Percentiles rank a stretch among this genome's conserved stretches.
These are phyloP conservation scores for Verticillium klebahnii DNA, from an alignment of 2,329 filamentous ascomycete species.

Conservation along the genomic window DNA sequence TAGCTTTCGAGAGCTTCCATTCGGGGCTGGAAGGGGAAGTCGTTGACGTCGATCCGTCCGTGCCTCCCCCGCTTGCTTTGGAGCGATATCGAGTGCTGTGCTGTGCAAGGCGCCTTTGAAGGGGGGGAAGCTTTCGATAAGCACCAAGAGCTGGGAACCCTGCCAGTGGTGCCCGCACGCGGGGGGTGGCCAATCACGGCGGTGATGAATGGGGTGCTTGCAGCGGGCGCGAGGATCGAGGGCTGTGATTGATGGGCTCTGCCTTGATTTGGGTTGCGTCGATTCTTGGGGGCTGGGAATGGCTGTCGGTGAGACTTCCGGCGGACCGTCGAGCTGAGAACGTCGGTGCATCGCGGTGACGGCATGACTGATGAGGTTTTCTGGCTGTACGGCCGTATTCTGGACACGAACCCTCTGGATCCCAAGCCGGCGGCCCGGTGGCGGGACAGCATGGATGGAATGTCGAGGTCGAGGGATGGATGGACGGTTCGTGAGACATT, in stretches of 20 bases:
- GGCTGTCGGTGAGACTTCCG: not conserved
- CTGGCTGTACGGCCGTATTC: no score
- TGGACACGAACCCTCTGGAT: not conserved
- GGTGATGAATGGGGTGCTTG: not conserved
- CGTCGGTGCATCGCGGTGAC: not conserved
- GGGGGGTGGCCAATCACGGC: not conserved
- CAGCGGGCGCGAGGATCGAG: not conserved
- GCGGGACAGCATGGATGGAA: not conserved
- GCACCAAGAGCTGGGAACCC: not conserved
- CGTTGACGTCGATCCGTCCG: not conserved
- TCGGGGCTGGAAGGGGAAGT: not conserved
- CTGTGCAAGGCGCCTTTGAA: not conserved
- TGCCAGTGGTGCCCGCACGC: not conserved
- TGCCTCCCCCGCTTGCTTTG: not conserved
- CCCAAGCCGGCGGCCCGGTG: not conserved
- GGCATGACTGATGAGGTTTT: not conserved
- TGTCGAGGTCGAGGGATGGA: not conserved
- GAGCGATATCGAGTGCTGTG: not conserved
- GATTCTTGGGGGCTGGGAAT: not conserved
- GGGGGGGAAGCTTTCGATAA: not conserved
- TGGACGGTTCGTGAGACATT: not conserved
- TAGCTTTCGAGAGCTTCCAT: not conserved
- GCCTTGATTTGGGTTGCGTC: not conserved
- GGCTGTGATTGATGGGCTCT: not conserved
- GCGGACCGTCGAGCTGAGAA: not conserved